phyloP scores from a whole-genome alignment of 106 monocot genomes.

The Allium fistulosum region DNA sequence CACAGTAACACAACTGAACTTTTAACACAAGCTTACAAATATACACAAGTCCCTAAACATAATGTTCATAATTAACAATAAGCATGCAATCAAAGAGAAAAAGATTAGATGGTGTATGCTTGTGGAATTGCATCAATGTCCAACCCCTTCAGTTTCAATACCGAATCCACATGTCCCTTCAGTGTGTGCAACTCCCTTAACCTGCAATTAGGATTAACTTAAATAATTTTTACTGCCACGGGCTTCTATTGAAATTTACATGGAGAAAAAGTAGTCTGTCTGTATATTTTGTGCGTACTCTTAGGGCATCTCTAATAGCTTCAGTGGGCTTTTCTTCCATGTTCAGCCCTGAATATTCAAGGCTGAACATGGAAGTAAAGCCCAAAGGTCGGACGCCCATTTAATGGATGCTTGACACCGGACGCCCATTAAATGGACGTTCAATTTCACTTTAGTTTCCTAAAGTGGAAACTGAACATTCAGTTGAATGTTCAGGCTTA shows the following conservation, averaged over 20 bases:
- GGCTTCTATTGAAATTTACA: neutral
- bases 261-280: neutral
- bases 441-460: too few species aligned
- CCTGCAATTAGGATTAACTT: neutral
- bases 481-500: too few species aligned
- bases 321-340: too few species aligned
- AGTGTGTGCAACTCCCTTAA: conserved; percentile 7
- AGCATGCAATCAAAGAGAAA: neutral
- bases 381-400: too few species aligned
- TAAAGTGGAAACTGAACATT: too few species aligned
- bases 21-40: neutral
- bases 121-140: conserved; percentile 9
- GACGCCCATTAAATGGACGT: too few species aligned
- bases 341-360: too few species aligned
- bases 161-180: conserved; percentile 13
- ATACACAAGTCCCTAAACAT: neutral
- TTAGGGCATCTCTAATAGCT: too few species aligned
- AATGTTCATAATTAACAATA: neutral
- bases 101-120: conserved; percentile 4
- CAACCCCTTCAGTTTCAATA: conserved; percentile 8
- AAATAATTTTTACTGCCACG: neutral
- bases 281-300: too few species aligned
- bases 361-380: too few species aligned
- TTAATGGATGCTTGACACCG: too few species aligned
- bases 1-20: too few species aligned